These are phyloP conservation scores for Tricholoma terreum DNA, from an alignment of 768 basidiomycete species.

Conservation along the genomic window DNA sequence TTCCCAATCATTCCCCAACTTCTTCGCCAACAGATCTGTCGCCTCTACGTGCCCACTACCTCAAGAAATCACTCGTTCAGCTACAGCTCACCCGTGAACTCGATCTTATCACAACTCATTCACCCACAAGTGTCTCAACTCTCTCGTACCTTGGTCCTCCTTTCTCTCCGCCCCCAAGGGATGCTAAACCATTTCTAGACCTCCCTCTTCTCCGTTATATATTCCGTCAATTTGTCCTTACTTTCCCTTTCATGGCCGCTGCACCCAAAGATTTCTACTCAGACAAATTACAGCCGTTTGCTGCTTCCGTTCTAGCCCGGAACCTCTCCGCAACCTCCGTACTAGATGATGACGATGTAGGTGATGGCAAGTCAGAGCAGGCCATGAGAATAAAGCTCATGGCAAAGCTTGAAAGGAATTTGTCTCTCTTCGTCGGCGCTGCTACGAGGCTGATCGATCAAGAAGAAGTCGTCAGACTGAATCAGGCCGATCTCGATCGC, in stretches of 20 bases:
- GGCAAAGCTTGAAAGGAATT: conserved; percentile 78
- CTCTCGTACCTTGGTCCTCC: conserved; percentile 89
- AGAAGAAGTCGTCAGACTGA: conserved; percentile 89
- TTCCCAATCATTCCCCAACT: no score
- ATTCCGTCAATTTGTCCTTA: conserved; percentile 89
- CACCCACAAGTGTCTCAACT: conserved; percentile 51
- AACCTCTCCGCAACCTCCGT: conserved; percentile 65
- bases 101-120: conserved; percentile 52
- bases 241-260: conserved; percentile 90
- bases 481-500: conserved; percentile 77
- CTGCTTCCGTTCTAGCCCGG: conserved; percentile 75
- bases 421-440: conserved; percentile 76
- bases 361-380: conserved; percentile 45
- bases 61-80: conserved; percentile 92
- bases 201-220: conserved; percentile 87
- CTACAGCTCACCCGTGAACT: conserved; percentile 86
- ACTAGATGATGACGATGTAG: conserved; percentile 49
- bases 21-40: conserved; percentile 48
- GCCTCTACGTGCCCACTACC: conserved; percentile 92
- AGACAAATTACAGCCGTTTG: conserved; percentile 92
- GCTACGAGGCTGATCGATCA: conserved; percentile 79
- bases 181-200: conserved; percentile 51
- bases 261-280: conserved; percentile 93
- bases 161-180: conserved; percentile 69
- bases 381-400: conserved; percentile 67